A percentile compares a stretch with the other conserved stretches of the same genome.
Evolutionary conservation across 768 basidiomycete genomes (phyloP).

Genomic region (Tricholoma saponaceum): DNA sequence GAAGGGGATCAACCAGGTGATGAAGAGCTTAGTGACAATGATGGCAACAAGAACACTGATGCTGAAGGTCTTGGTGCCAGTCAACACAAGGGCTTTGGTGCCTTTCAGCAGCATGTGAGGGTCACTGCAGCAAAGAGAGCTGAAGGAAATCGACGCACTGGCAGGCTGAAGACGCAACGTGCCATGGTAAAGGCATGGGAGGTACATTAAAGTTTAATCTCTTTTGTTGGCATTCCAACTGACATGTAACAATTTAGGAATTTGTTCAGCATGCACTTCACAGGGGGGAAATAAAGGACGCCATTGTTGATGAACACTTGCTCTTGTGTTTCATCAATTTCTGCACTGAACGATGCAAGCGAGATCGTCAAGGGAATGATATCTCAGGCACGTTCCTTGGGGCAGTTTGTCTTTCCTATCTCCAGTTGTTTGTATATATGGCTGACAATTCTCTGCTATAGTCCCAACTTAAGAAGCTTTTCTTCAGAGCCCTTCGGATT

Average conservation of each 20-base stretch:
- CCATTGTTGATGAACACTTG: conserved; percentile 25
- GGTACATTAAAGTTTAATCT: conserved; percentile 4
- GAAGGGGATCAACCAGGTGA: background rate
- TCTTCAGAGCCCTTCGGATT: conserved; percentile 25
- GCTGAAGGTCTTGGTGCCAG: background rate
- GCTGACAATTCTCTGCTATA: conserved; percentile 4
- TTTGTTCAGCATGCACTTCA: conserved; percentile 1
- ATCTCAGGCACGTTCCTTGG: conserved; percentile 26
- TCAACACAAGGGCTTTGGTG: background rate
- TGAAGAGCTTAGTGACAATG: background rate
- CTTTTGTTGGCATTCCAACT: background rate
- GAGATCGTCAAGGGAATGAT: conserved; percentile 11
- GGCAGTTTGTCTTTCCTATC: conserved; percentile 17
- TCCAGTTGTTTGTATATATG: background rate
- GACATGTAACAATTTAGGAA: background rate
- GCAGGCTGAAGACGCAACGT: conserved; percentile 21
- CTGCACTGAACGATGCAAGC: conserved; percentile 19
- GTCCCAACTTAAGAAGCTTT: conserved; percentile 28
- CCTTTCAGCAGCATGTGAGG: conserved; percentile 11
- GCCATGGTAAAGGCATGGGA: conserved; percentile 19
- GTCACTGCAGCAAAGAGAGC: conserved; percentile 16
- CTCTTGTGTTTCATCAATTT: conserved; percentile 22
- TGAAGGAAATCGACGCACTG: conserved; percentile 18
- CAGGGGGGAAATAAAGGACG: conserved; percentile 15
- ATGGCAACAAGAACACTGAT: background rate